These are phyloP conservation scores for Nakaseomyces bracarensis DNA, from an alignment of 1,139 yeast species.

Conservation along the genomic window DNA sequence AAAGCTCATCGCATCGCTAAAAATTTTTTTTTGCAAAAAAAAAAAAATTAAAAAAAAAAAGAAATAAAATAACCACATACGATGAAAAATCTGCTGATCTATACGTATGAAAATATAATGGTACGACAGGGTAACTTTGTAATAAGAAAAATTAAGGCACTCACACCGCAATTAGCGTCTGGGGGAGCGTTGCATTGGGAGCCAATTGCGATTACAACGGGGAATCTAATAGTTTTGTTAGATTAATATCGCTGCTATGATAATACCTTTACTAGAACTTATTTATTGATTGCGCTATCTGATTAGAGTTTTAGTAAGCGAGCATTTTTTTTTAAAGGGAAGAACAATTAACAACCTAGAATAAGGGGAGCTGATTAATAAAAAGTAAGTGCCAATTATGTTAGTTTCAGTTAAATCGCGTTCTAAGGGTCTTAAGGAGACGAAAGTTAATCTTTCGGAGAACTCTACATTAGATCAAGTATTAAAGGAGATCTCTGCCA, in stretches of 20 bases:
- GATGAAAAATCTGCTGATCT: background rate
- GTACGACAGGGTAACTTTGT: background rate
- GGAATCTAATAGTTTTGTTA: no score
- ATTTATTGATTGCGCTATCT: no score
- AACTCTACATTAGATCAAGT: slow-evolving; percentile 33
- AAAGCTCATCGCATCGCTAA: slow-evolving; percentile 3
- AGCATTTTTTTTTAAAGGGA: no score
- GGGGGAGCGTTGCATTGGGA: no score
- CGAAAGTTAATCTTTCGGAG: slow-evolving; percentile 34
- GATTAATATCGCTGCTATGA: no score
- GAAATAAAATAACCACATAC: background rate
- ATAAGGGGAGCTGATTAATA: no score
- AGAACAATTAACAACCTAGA: no score
- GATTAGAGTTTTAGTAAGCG: no score
- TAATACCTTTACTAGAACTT: no score
- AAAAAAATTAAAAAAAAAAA: slow-evolving; percentile 2
- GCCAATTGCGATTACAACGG: no score
- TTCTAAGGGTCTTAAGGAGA: slow-evolving; percentile 41
- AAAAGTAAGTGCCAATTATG: slow-evolving; percentile 32
- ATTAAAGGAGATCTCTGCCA: slow-evolving; percentile 37
- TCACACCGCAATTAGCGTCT: no score
- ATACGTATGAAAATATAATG: background rate
- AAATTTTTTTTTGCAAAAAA: background rate
- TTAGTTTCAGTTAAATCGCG: slow-evolving; percentile 43
- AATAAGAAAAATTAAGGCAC: background rate